A percentile compares a stretch with the other conserved stretches of the same genome.
phyloP scores from a whole-genome alignment of 2,329 filamentous ascomycete species.

The Fusarium lyarnte region DNA sequence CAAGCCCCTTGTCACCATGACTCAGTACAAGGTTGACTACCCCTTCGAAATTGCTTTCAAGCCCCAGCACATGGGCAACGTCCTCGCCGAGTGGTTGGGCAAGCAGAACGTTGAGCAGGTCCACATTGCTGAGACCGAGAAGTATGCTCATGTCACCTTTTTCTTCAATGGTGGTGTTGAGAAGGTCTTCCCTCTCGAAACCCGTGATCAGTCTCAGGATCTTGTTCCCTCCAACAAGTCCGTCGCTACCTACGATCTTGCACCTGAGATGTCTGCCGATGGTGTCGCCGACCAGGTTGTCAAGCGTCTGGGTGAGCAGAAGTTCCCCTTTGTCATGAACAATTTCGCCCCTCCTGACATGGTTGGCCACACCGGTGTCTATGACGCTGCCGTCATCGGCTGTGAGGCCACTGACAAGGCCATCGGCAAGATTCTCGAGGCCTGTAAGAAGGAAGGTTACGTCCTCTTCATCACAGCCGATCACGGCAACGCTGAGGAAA shows the following conservation, averaged over 20 bases:
- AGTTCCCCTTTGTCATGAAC: constrained; percentile 99
- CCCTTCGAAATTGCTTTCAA: constrained; percentile 92
- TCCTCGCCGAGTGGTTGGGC: constrained; percentile 95
- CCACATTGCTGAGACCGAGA: constrained; percentile 98
- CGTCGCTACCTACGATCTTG: constrained; percentile 92
- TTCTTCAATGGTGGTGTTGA: constrained; percentile 99
- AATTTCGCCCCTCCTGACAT: constrained; percentile 99
- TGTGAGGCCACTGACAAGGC: constrained; percentile 90
- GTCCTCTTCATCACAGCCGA: constrained; percentile 95
- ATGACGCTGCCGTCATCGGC: constrained; percentile 90
- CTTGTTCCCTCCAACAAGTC: constrained; percentile 87
- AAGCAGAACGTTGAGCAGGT: constrained; percentile 92
- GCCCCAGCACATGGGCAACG: constrained; percentile 95
- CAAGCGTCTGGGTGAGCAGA: constrained; percentile 84
- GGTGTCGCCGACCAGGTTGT: constrained; percentile 88
- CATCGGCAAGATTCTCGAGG: constrained; percentile 91
- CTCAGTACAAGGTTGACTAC: constrained; percentile 95
- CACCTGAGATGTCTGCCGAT: constrained; percentile 95
- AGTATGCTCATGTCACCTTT: constrained; percentile 99
- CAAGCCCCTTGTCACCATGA: constrained; percentile 90
- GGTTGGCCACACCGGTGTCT: constrained; percentile 98
- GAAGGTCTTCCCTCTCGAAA: constrained; percentile 92
- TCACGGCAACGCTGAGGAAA: constrained; percentile 98
- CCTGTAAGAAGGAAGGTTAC: constrained; percentile 93
- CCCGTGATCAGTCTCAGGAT: constrained; percentile 82